Conservation (phyloP, 306 rosid species). For the Carpinus fangiana region DNA sequence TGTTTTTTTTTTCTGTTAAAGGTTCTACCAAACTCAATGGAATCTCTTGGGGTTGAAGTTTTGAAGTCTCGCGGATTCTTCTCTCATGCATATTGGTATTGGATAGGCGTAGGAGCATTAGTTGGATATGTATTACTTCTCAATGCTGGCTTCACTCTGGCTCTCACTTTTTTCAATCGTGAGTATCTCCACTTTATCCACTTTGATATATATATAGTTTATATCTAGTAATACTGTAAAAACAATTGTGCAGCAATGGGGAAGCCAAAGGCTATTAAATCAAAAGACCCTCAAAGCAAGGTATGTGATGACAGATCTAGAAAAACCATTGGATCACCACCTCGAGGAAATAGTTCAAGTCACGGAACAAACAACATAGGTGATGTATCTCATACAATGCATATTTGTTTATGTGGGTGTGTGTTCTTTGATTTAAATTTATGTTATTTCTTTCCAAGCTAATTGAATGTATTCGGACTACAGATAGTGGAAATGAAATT, state of each 20-base stretch:
- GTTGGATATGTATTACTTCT: conserved; percentile 48
- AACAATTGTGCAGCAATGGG: conserved; percentile 35
- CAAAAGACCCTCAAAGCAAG: conserved; percentile 31
- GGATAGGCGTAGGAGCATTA: conserved; percentile 68
- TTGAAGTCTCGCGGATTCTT: conserved; percentile 59
- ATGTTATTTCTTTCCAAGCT: neutral
- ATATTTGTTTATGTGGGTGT: neutral
- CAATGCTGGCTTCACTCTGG: conserved; percentile 45
- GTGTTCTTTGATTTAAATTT: neutral
- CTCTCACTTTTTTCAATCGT: conserved; percentile 50
- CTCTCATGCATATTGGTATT: conserved; percentile 57
- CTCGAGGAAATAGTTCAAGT: conserved; percentile 11
- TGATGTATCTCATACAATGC: neutral
- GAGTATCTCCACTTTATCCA: conserved; percentile 31
- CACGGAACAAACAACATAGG: conserved; percentile 5
- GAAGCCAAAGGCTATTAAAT: conserved; percentile 37
- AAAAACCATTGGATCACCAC: conserved; percentile 17
- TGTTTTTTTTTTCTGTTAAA: conserved; percentile 1
- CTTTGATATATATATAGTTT: neutral
- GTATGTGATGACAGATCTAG: conserved; percentile 17
- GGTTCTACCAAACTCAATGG: conserved; percentile 45
- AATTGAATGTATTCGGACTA: conserved; percentile 8
- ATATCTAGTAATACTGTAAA: neutral
- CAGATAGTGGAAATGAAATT: conserved; percentile 27
- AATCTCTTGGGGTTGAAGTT: conserved; percentile 47